Percentiles rank a stretch among this genome's conserved stretches.
phyloP scores from a whole-genome alignment of 306 rosid species.

The Prunus mongolica region DNA sequence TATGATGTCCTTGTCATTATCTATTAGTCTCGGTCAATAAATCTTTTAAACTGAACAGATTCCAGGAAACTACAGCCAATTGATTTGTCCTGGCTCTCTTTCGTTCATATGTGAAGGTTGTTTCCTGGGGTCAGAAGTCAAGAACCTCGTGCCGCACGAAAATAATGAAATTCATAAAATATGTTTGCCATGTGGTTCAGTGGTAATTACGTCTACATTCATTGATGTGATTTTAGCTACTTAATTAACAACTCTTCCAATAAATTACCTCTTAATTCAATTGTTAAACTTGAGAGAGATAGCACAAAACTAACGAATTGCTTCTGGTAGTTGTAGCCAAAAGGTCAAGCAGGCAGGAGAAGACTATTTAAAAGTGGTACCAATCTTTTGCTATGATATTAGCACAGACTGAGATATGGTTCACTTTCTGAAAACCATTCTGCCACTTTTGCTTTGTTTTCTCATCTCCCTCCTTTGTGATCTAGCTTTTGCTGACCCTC shows the following conservation, averaged over 20 bases:
- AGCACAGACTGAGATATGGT: neutral
- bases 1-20: neutral
- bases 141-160: neutral
- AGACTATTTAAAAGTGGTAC: neutral
- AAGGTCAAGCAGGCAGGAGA: conserved; percentile 6
- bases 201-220: neutral
- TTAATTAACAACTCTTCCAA: neutral
- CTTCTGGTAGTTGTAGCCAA: neutral
- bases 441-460: conserved; percentile 19
- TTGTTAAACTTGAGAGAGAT: too few species aligned
- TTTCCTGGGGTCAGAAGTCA: neutral
- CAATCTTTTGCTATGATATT: neutral
- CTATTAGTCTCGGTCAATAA: neutral
- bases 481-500: conserved; percentile 17
- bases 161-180: too few species aligned
- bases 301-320: too few species aligned
- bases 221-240: neutral
- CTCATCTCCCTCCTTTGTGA: neutral
- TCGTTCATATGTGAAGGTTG: too few species aligned
- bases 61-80: neutral
- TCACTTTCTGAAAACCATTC: conserved; percentile 9
- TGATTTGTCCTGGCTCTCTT: neutral
- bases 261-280: neutral
- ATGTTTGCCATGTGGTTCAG: too few species aligned
- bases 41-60: neutral